These are phyloP conservation scores for Speleostelium caveatum DNA, from an alignment of 78 protist species.

Conservation along the genomic window DNA sequence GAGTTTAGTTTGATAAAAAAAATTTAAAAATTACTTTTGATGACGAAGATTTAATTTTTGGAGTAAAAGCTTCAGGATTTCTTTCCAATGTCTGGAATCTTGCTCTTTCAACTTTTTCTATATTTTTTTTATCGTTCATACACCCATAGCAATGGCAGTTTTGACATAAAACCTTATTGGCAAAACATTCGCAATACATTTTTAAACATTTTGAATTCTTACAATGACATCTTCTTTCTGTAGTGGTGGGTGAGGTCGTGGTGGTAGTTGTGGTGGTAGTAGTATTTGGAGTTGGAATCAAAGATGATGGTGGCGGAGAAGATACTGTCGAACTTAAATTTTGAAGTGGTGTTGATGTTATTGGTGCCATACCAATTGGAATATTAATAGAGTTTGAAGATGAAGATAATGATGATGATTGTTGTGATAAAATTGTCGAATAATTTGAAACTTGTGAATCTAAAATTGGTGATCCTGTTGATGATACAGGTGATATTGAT, in stretches of 20 bases:
- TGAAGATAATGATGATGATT: slow-evolving; percentile 39
- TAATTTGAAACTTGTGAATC: no score
- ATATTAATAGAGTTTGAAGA: slow-evolving; percentile 23
- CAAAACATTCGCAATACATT: slow-evolving; percentile 92
- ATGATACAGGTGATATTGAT: background rate
- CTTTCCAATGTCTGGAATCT: slow-evolving; percentile 79
- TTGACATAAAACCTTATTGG: slow-evolving; percentile 56
- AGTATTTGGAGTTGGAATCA: background rate
- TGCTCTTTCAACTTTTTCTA: slow-evolving; percentile 69
- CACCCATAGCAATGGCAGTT: slow-evolving; percentile 85
- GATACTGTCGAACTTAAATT: background rate
- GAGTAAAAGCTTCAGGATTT: slow-evolving; percentile 87
- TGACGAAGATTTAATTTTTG: slow-evolving; percentile 85
- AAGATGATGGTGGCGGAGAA: background rate
- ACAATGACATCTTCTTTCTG: slow-evolving; percentile 86
- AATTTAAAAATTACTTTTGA: no score
- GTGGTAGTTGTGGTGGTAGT: slow-evolving; percentile 11
- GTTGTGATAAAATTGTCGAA: background rate
- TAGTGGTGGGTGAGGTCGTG: background rate
- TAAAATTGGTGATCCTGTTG: background rate
- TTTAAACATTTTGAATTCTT: slow-evolving; percentile 90
- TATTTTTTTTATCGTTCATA: slow-evolving; percentile 77
- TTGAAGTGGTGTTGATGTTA: background rate
- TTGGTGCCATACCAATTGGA: no score
- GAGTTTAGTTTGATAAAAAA: no score